Conservation (phyloP, 1,284 basidiomycete species). For the Irpex sp. region DNA sequence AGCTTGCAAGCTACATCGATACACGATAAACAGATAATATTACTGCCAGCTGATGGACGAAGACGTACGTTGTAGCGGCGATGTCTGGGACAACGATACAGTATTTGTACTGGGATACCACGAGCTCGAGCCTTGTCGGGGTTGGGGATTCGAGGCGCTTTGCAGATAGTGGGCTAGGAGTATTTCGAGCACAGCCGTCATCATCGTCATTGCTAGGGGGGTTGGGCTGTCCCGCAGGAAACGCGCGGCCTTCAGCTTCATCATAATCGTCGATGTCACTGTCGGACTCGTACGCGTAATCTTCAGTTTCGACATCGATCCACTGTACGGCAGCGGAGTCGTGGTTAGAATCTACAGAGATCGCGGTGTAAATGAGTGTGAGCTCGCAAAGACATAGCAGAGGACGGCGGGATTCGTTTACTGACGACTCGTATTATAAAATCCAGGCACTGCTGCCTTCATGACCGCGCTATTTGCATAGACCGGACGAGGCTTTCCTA, state of each 20-base stretch:
- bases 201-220: neutral
- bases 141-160: neutral
- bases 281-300: constrained; percentile 10
- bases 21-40: neutral
- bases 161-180: too few species aligned
- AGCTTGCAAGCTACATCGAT: constrained; percentile 11
- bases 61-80: constrained; percentile 12
- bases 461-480: constrained; percentile 19
- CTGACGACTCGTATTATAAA: constrained; percentile 10
- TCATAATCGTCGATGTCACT: constrained; percentile 15
- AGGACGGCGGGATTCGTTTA: neutral
- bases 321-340: neutral
- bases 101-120: neutral
- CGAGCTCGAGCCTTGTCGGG: neutral
- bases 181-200: too few species aligned
- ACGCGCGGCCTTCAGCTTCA: neutral
- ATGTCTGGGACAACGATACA: constrained; percentile 9
- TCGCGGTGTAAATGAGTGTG: too few species aligned
- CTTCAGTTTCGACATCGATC: constrained; percentile 6
- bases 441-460: constrained; percentile 11
- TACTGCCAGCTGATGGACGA: too few species aligned
- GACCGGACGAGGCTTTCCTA: constrained; percentile 10
- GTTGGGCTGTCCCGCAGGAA: neutral
- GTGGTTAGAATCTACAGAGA: constrained; percentile 2
- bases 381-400: neutral